Base-by-base conservation (phyloP, 495 filamentous ascomycete genomes). In the Hypomontagnella monticulosa region DNA sequence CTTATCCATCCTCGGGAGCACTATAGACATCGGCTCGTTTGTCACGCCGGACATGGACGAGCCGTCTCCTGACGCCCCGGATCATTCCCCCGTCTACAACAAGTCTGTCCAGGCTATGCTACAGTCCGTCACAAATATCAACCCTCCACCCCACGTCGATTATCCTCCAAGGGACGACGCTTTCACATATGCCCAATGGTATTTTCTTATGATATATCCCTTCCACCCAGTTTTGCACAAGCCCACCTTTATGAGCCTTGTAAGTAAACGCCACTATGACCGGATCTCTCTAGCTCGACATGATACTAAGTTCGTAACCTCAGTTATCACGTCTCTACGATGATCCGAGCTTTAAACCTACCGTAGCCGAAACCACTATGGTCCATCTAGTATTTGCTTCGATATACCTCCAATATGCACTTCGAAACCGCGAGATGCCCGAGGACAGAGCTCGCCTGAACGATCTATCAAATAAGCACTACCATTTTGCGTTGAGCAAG, bases 301-400 rank as follows among this genome's bases (percentile, higher is more conserved):
- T 44, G 40, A 11, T 37, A 9, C 50, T 47, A 58, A 75, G 57
- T 65, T 6, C 30, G 59, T 14, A 4, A 10, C 15, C 27, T 19
- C 69, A 90, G 86, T 75, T 89, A 53, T 80, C 73, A 30, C 82
- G 81, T 16, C 81, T 87, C 49, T 91, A 90, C 63, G 84, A 89
- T 56, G 87, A 91, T 19, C 77, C 81, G 4, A 76, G 59, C 43
- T 91, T 85, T 72, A 75, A 81, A 54, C 83, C 89, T 1, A 83
- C 83, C 0, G 73, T 84, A 1, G 83, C 88, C 1, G 88, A 93
- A 63, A 83, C 80, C 1, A 89, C 91, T n/a, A 83, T 84, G 63
- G 80, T 91, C 16, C 90, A 93, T 75, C 90, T 91, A 84, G 80
- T 93, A 47, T 88, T 93, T 66, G 89, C 90, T 14, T 89, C 88